A percentile compares a stretch with the other conserved stretches of the same genome.
Conservation (phyloP, 2,329 filamentous ascomycete genomes). For the Plectosphaerella plurivora region DNA sequence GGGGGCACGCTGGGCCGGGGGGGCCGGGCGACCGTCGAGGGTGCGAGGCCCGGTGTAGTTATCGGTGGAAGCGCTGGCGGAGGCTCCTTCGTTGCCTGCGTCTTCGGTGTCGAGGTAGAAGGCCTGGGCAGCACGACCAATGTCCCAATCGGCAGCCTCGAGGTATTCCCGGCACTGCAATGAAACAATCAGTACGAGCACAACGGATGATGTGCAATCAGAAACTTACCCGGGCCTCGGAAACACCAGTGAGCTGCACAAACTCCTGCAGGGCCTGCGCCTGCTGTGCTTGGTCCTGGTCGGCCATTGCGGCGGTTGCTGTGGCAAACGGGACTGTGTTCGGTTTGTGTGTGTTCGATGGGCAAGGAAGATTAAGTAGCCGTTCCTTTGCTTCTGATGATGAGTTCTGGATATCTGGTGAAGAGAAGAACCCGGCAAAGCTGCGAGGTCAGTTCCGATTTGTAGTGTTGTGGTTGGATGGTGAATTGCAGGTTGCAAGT, state of each 20-base stretch:
- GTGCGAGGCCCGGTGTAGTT: constrained; percentile 58
- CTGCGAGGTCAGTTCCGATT: neutral
- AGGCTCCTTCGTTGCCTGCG: constrained; percentile 37
- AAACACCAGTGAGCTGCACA: constrained; percentile 4
- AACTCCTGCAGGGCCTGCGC: neutral
- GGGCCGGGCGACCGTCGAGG: constrained; percentile 57
- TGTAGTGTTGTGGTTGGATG: neutral
- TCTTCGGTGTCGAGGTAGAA: constrained; percentile 58
- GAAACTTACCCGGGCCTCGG: constrained; percentile 8
- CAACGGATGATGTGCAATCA: neutral
- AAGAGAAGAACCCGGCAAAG: too few relatives aligned
- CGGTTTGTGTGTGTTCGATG: too few relatives aligned
- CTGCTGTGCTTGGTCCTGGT: constrained; percentile 30
- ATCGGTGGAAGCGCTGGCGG: constrained; percentile 22
- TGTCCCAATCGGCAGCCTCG: constrained; percentile 60
- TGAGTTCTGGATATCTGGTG: too few relatives aligned
- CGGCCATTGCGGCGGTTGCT: constrained; percentile 25
- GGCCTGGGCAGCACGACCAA: constrained; percentile 56
- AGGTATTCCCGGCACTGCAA: constrained; percentile 64
- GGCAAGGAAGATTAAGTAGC: neutral
- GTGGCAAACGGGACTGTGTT: too few relatives aligned
- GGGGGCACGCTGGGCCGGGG: constrained; percentile 23
- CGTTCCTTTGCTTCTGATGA: too few relatives aligned
- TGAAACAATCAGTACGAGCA: neutral
- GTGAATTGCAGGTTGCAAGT: neutral